Base-by-base conservation (phyloP, 139 green algal genomes). In the Micromonas commoda region DNA sequence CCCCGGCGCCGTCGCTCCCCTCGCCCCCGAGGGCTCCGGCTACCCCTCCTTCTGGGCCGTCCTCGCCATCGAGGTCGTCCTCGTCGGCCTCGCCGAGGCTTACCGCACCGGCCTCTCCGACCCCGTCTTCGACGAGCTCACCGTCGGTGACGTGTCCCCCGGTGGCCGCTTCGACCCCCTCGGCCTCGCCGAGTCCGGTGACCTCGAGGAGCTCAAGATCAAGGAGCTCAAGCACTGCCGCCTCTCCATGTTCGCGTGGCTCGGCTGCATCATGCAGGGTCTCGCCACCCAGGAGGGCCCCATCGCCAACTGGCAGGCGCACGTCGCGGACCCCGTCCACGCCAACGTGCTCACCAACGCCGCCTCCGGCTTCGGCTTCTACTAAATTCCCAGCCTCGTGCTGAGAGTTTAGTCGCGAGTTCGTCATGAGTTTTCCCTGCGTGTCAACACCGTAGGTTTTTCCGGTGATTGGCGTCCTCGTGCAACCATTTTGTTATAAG, bases 171-270 rank as follows among this genome's bases (percentile, higher is more conserved):
- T 80, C 64, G 76, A 80, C 76, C 76, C 76, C 34, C 64, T 80
- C 64, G 65, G 65, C 64, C 52, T 81, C 28, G 45, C 66, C 45
- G 77, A 81, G 33, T 73, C 52, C 33, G 37, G 60, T 37, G 77
- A 81, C 77, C 67, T 81, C 29, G 77, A 81, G 34, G 52, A 71
- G 52, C 33, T 81, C 31, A 81, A 81, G 77, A 67, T 84, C 53
- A 69, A 70, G 64, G 80, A 84, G 68, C 57, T 84, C 31, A 84
- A 84, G 80, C 64, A 84, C 73, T 77, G 73, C 61, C 45, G 80
- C 21, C 68, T 84, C 35, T 70, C 80, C 66, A 84, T 84, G 80
- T 45, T 78, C 73, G 74, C 80, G 35, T 81, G 74, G 73, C 70
- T 84, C 26, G 80, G 80, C 32, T 78, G 78, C 57, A 65, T 74